Conservation (phyloP, 331 rosid species). For the Stylosanthes scabra region DNA sequence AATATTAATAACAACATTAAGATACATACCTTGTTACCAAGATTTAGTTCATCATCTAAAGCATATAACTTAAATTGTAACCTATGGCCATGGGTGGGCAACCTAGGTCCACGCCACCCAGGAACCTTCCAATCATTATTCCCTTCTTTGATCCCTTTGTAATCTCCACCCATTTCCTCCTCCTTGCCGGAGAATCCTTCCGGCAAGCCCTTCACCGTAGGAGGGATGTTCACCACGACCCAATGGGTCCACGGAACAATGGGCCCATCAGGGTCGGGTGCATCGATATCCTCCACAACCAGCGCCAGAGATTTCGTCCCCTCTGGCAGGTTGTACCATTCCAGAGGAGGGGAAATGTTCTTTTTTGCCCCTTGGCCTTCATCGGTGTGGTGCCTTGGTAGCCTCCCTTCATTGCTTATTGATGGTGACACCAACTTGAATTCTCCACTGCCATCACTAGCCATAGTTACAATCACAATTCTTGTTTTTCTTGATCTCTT, state of each 20-base stretch:
- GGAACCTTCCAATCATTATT: constrained; percentile 66
- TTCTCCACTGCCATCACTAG: constrained; percentile 61
- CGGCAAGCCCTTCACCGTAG: constrained; percentile 56
- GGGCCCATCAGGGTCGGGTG: constrained; percentile 62
- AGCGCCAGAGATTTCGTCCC: constrained; percentile 73
- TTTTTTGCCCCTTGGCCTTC: constrained; percentile 82
- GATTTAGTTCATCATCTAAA: constrained; percentile 64
- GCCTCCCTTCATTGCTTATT: constrained; percentile 59
- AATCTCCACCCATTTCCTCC: constrained; percentile 59
- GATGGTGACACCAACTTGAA: constrained; percentile 64
- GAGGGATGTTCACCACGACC: constrained; percentile 74
- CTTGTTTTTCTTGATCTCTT: too few species aligned
- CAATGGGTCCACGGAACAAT: constrained; percentile 79
- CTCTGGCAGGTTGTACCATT: constrained; percentile 81
- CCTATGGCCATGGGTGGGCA: constrained; percentile 73
- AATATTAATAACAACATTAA: not conserved
- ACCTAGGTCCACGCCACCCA: constrained; percentile 76
- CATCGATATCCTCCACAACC: constrained; percentile 78
- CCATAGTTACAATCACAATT: constrained; percentile 36
- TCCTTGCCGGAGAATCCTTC: constrained; percentile 78
- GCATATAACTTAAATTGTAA: constrained; percentile 76
- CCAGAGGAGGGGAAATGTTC: constrained; percentile 81
- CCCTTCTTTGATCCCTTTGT: constrained; percentile 63
- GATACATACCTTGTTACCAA: constrained; percentile 65
- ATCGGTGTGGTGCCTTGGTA: constrained; percentile 66